Evolutionary conservation across 306 rosid genomes (phyloP).

Genomic region (Betula pendula): DNA sequence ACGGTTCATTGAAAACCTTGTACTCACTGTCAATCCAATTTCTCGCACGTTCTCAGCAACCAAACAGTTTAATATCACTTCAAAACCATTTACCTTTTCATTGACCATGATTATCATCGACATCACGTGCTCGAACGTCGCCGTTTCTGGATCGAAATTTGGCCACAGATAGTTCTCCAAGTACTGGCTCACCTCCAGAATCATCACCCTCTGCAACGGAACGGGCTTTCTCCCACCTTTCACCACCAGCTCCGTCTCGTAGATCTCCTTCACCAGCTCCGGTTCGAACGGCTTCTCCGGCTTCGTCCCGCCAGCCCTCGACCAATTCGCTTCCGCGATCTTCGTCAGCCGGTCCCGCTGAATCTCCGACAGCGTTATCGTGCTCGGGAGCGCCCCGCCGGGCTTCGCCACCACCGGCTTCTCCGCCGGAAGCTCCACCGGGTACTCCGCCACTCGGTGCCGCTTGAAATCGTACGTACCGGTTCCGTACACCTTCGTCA

Average conservation of each 20-base stretch:
- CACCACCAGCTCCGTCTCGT: conserved; percentile 64
- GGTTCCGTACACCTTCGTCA: conserved; percentile 90
- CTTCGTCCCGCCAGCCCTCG: conserved; percentile 40
- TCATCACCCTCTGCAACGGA: conserved; percentile 91
- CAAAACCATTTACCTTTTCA: conserved; percentile 66
- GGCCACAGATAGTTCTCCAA: conserved; percentile 90
- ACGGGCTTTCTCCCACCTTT: conserved; percentile 76
- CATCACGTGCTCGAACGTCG: conserved; percentile 90
- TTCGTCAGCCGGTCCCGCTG: conserved; percentile 85
- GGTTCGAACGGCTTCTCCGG: conserved; percentile 54
- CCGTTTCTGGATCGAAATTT: conserved; percentile 62
- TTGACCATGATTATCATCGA: conserved; percentile 90
- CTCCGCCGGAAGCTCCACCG: conserved; percentile 41
- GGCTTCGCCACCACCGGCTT: conserved; percentile 57
- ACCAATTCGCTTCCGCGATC: conserved; percentile 84
- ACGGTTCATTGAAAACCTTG: neutral
- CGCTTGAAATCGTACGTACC: conserved; percentile 87
- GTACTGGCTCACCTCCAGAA: conserved; percentile 92
- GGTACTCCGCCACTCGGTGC: conserved; percentile 94
- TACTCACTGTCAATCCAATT: neutral
- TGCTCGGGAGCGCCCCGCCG: conserved; percentile 54
- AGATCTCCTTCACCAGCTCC: conserved; percentile 70
- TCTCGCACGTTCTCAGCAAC: neutral
- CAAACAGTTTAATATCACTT: neutral
- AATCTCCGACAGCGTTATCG: conserved; percentile 81